Evolutionary conservation across 768 basidiomycete genomes (phyloP), one percentile per base, ranked within the genome.

Genomic region (Cyathus striatus): DNA sequence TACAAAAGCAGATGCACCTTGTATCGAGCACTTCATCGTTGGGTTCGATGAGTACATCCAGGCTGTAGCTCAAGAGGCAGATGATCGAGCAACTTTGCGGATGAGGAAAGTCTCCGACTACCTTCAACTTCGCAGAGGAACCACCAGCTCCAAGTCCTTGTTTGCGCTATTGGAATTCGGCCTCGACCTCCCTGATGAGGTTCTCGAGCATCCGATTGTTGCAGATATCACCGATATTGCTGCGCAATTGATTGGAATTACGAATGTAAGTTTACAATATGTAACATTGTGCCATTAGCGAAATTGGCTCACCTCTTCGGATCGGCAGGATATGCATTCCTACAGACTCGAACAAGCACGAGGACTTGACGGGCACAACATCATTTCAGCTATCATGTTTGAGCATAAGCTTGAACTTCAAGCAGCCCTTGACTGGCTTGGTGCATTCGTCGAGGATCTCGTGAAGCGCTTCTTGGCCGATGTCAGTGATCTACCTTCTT

Each of bases 121-220:
- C 27, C 20, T 55, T 18, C 33, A 43, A 6, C 38, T 52, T 7
- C 49, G 56, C 14, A 36, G 51, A 34, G 44, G 44, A n/a, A 57
- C 51, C 12, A 46, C 50, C 23, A 50, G 54, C 14, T 47, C 42
- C 18, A 40, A 43, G 25, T 45, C 56, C 3, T 49, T 49, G 14
- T 48, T 49, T 13, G 36, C 48, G 3, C 38, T 54, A 13, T 25
- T 47, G 3, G 52, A 52, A 22, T 50, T 57, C 21, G 51, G 49
- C 5, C 39, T 59, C n/a, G 48, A 56, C 30, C 42, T 59, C 5
- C 58, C 54, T 2, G 48, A 49, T 18, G 50, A 55, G 14, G 49
- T 51, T 14, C 43, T 59, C n/a, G 43, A 42, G 2, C 52, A 59
- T 38, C 52, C 53, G 12, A 36, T 41, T 2, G 41, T 56, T 17